Evolutionary conservation across 345 rosid species (phyloP).

Genomic region (Melaleuca quinquenervia): DNA sequence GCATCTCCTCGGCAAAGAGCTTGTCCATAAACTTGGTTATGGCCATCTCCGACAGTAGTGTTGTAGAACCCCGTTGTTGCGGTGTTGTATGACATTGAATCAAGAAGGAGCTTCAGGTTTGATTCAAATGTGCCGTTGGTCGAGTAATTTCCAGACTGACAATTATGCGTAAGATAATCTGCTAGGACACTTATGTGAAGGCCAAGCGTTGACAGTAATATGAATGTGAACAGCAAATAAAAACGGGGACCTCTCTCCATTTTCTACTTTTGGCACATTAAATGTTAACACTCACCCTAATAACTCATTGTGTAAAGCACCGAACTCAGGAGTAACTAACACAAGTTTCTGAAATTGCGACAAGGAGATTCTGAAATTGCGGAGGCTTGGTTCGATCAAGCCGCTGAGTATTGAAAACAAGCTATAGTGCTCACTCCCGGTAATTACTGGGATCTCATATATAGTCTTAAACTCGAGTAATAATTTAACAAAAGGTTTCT

Average conservation of each 20-base stretch:
- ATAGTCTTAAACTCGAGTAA: too few relatives aligned
- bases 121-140: neutral
- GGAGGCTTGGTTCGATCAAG: too few relatives aligned
- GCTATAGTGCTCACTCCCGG: too few relatives aligned
- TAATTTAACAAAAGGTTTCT: neutral
- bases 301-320: neutral
- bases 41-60: neutral
- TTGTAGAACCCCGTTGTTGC: conserved; percentile 10
- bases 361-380: too few relatives aligned
- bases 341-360: neutral
- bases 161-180: neutral
- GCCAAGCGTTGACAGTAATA: neutral
- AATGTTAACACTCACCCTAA: neutral
- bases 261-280: neutral
- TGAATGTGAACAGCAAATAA: neutral
- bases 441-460: too few relatives aligned
- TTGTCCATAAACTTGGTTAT: conserved; percentile 11
- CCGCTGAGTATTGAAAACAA: too few relatives aligned
- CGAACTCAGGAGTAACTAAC: neutral
- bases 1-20: conserved; percentile 25
- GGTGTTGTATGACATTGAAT: neutral
- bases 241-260: neutral
- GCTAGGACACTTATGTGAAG: neutral
- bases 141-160: neutral
- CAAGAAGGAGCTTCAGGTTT: conserved; percentile 11